phyloP scores from a whole-genome alignment of 2,329 filamentous ascomycete species.

The Cryphonectria parasitica region DNA sequence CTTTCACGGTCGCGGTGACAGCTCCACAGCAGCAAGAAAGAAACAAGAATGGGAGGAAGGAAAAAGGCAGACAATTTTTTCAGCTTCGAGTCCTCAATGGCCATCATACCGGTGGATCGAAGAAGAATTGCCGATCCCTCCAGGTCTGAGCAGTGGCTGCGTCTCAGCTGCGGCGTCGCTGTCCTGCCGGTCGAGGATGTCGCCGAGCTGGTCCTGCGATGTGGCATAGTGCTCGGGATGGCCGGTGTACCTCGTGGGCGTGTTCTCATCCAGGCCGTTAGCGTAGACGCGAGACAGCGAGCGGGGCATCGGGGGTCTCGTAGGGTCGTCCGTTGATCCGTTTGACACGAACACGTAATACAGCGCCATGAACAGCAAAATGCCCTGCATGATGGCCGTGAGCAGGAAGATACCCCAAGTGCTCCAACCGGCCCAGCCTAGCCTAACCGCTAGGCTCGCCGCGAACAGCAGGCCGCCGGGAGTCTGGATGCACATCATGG shows the following conservation, averaged over 20 bases:
- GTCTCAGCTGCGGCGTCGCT: slow-evolving; percentile 54
- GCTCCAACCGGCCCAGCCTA: slow-evolving; percentile 88
- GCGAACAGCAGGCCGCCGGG: slow-evolving; percentile 92
- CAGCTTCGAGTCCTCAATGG: background rate
- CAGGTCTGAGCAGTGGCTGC: slow-evolving; percentile 53
- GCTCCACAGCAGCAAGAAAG: background rate
- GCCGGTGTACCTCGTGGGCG: slow-evolving; percentile 55
- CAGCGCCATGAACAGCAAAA: slow-evolving; percentile 78
- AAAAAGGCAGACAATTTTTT: background rate
- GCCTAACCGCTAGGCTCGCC: slow-evolving; percentile 75
- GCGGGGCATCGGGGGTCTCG: slow-evolving; percentile 45
- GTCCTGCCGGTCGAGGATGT: slow-evolving; percentile 55
- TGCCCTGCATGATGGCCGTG: slow-evolving; percentile 83
- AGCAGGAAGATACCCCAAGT: slow-evolving; percentile 92
- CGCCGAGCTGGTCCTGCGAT: slow-evolving; percentile 55
- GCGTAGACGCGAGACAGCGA: slow-evolving; percentile 45
- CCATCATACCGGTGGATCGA: slow-evolving; percentile 12
- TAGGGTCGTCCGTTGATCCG: slow-evolving; percentile 36
- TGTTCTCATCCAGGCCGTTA: slow-evolving; percentile 54
- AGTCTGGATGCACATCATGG: slow-evolving; percentile 98
- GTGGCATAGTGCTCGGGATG: slow-evolving; percentile 57
- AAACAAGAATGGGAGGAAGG: background rate
- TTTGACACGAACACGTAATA: slow-evolving; percentile 66
- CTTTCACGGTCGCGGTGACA: background rate
- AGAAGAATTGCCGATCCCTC: slow-evolving; percentile 49